These are phyloP conservation scores for Salicornia ramosissima DNA, from an alignment of 148 eudicot species.

Conservation along the genomic window DNA sequence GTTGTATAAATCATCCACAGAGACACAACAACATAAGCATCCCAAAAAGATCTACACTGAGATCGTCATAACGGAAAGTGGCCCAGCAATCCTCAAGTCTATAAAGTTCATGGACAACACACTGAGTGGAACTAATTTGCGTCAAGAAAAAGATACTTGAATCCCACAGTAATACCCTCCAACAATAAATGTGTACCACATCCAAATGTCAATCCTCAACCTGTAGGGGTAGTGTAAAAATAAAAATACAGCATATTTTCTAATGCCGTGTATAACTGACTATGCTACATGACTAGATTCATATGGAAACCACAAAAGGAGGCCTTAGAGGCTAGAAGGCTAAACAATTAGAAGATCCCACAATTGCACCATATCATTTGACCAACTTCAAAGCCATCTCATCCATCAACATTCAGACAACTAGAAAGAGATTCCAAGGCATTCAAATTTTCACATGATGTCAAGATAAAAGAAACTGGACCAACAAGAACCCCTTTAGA, in stretches of 20 bases:
- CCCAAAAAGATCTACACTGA: not conserved
- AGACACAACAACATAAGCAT: not conserved
- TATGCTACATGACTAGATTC: constrained; percentile 3
- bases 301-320: constrained; percentile 3
- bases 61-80: not conserved
- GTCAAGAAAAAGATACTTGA: not conserved
- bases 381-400: constrained; percentile 24
- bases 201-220: constrained; percentile 18
- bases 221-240: constrained; percentile 4
- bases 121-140: not conserved
- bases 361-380: constrained; percentile 3
- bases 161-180: not conserved
- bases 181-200: constrained; percentile 1
- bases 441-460: constrained; percentile 19
- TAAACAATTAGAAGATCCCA: constrained; percentile 22
- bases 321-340: constrained; percentile 9
- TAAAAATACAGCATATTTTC: not conserved
- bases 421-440: constrained; percentile 12
- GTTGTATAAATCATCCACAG: not conserved
- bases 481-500: constrained; percentile 26
- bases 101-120: not conserved
- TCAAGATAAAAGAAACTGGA: constrained; percentile 17
- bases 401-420: constrained; percentile 27
- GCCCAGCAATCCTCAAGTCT: constrained; percentile 1
- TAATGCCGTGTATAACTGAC: constrained; percentile 4